Evolutionary conservation across 2,329 filamentous ascomycete genomes (phyloP).

Genomic region (Calonectria hawksworthii): DNA sequence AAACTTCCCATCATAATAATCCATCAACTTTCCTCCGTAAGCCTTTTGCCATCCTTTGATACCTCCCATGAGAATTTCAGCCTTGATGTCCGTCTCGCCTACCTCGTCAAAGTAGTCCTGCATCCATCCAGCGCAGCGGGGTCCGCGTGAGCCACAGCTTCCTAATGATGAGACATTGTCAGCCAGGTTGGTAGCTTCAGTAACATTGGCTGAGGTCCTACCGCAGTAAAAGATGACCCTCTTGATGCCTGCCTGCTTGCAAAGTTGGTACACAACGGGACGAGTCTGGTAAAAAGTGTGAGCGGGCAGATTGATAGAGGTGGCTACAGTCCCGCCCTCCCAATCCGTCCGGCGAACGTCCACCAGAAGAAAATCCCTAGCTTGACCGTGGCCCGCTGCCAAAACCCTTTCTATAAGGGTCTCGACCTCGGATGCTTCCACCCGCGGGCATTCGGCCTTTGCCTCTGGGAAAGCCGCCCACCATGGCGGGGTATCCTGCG

Average conservation of each 20-base stretch:
- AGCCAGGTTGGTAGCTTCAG: not conserved
- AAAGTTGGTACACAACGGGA: conserved; percentile 62
- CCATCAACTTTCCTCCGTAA: conserved; percentile 62
- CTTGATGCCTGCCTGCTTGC: conserved; percentile 62
- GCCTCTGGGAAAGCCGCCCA: conserved; percentile 60
- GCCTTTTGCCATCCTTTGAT: conserved; percentile 69
- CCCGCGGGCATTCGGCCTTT: conserved; percentile 52
- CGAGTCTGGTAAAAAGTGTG: conserved; percentile 67
- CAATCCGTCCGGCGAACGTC: conserved; percentile 68
- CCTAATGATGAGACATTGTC: conserved; percentile 49
- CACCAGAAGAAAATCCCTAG: conserved; percentile 60
- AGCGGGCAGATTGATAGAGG: conserved; percentile 70
- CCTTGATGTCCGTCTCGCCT: conserved; percentile 58
- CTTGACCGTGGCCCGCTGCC: conserved; percentile 44
- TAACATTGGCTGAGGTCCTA: conserved; percentile 42
- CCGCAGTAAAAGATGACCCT: conserved; percentile 70
- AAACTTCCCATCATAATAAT: conserved; percentile 62
- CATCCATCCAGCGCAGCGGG: conserved; percentile 68
- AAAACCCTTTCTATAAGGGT: conserved; percentile 55
- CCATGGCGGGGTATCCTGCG: conserved; percentile 50
- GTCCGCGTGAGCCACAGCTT: conserved; percentile 65
- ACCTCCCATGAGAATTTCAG: conserved; percentile 64
- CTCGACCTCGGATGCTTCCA: conserved; percentile 58
- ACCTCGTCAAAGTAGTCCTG: conserved; percentile 67
- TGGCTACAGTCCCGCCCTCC: conserved; percentile 71